Evolutionary conservation across 768 basidiomycete species (phyloP).

Genomic region (Cantharellus anzutake): DNA sequence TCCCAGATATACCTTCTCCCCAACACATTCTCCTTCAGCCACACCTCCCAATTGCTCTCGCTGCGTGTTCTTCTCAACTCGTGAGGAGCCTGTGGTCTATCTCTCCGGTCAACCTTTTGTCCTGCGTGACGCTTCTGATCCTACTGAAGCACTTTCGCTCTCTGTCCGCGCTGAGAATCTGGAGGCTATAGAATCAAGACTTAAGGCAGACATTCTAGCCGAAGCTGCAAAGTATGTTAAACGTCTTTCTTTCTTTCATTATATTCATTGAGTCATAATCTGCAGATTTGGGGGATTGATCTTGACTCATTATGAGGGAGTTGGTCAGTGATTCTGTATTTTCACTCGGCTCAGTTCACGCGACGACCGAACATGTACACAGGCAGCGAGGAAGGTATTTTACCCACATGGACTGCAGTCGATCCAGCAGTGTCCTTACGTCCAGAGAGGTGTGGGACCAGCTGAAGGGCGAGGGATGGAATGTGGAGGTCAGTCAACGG

Average conservation of each 20-base stretch:
- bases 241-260: constrained; percentile 4
- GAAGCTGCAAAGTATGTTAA: constrained; percentile 46
- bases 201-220: constrained; percentile 80
- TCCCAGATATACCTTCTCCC: background rate
- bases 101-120: constrained; percentile 89
- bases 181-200: constrained; percentile 74
- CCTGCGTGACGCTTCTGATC: constrained; percentile 69
- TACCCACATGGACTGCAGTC: constrained; percentile 88
- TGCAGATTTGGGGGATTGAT: constrained; percentile 72
- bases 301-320: constrained; percentile 74
- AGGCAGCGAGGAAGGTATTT: constrained; percentile 57
- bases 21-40: background rate
- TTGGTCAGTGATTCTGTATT: constrained; percentile 28
- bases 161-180: constrained; percentile 91
- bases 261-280: constrained; percentile 10
- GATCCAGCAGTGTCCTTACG: constrained; percentile 71
- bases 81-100: constrained; percentile 79
- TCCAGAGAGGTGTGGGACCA: constrained; percentile 69
- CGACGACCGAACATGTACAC: background rate
- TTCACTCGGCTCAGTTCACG: background rate
- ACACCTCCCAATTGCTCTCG: constrained; percentile 19
- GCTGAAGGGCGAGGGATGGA: constrained; percentile 72
- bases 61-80: constrained; percentile 90
- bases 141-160: constrained; percentile 54
- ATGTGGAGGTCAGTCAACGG: constrained; percentile 48